Base-by-base conservation (phyloP, 371 early-diverging fungal species). In the Lichtheimia corymbifera region DNA sequence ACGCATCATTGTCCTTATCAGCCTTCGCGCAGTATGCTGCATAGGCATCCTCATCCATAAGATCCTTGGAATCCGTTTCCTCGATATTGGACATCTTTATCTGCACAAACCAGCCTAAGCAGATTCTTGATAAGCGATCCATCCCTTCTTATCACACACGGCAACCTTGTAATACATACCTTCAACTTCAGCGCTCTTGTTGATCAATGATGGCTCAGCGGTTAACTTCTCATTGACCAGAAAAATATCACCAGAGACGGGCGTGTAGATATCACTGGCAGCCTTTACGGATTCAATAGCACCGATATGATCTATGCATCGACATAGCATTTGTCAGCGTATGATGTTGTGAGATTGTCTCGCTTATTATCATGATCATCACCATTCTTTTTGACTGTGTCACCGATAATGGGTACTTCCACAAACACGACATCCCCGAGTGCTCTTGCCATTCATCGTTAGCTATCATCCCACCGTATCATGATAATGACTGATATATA, bases 281-380 rank as follows among this genome's bases (percentile, higher is more conserved):
- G 97, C 97, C 86, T 97, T 97, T 66, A 97, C 98, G 43, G 91
- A 91, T 80, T 97, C 98, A 57, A 97, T 92, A 22, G 91, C 90
- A 59, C 92, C 93, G 27, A 95, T 82, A 66, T 71, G 68, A 18
- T 84, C 93, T 90, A 74, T 50, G n/a, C 17, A 40, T 61, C 22
- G 14, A 43, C 17, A 15, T 14, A 42, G 15, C 3, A 28, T 35
- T 25, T 27, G 22, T 44, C 35, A 20, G 28, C 11, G 3, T 28
- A 28, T 54, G n/a, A 5, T n/a, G n/a, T n/a, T n/a, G 5, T 13
- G 2, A 35, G 9, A 5, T 12, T 17, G 12, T 2, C 47, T 47
- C 1, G 47, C 22, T 47, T 22, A 11, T 35, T 22, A 22, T 22
- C 22, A 22, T n/a, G n/a, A n/a, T 45, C 18, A 7, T 50, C 2